Evolutionary conservation across 345 rosid genomes (phyloP), one percentile per base, ranked within the genome.

Genomic region (Cochlearia excelsa): DNA sequence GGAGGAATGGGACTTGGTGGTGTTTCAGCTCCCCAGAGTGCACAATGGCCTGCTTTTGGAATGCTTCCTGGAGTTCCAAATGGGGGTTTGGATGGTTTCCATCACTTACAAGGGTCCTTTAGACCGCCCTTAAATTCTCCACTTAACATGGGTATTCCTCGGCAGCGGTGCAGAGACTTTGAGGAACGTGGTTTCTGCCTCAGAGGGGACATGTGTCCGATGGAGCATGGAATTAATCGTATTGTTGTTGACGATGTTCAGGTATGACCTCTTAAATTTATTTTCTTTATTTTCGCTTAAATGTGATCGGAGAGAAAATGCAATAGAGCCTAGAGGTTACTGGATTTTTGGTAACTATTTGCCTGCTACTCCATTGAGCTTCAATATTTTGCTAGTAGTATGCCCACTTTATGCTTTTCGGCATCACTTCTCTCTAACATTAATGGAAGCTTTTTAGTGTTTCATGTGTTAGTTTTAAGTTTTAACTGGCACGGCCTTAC

Each of bases 181-280:
- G 99, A 93, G 75, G 99, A 93, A 69, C 97, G 94, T 59, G 99
- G 99, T 46, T 93, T 85, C 80, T 93, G 99, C 80, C 78, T 93
- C 39, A 82, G 96, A 83, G 97, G 99, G 44, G 99, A 89, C 74
- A 89, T 93, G 87, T 93, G 97, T 75, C 99, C 95, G 5, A 87
- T 93, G 99, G 99, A 93, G 90, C 99, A 93, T 82, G 99, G 99
- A 62, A 80, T 93, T 57, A 93, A 93, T 79, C 95, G 87, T 37
- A 93, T 93, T 68, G 99, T 89, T 63, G 83, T 93, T 71, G 97
- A 93, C 55, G 97, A 93, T 74, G 97, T 93, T 63, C 99, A 89
- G 96, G 99, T 93, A 73, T 70, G 66, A 46, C 57, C 38, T 63
- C 60, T 51, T 16, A 4, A 9, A 11, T 35, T 11, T 1, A 34